Base-by-base conservation (phyloP, 345 rosid species). In the Hypericum androsaemum region DNA sequence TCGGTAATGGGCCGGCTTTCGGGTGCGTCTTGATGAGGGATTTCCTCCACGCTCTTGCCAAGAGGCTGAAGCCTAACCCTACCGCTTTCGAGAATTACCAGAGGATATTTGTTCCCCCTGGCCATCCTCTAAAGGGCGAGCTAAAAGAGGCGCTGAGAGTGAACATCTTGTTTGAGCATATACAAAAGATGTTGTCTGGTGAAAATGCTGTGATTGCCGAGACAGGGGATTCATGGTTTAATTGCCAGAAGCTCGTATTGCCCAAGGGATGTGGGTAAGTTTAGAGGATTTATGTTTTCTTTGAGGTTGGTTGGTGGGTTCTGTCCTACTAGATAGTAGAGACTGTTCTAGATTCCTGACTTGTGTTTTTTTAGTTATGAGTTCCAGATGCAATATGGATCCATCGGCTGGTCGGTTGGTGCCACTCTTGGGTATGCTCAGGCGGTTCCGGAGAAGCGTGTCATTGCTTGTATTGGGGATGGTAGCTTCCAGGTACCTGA, bases 211-310 rank as follows among this genome's bases (percentile, higher is more conserved):
- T 85, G 60, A 82, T 85, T 68, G 86, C 95, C 42, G 95, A 85
- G 64, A 85, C 95, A 1, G 95, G 89, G 39, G 95, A 85, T 72
- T 85, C 95, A 10, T 85, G 95, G 95, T 82, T 85, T 56, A 82
- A 85, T 50, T 85, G 95, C 64, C 95, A 80, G 74, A 85, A 85
- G 75, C 81, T 84, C 43, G 82, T 74, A 71, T 43, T 84, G 70
- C 94, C 94, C 0, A 46, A 12, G 47, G 89, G 84, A 61, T 85
- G 95, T 48, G 89, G 95, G 95, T 85, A 50, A 64, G 80, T 47
- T 22, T 22, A 22, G 32, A 22, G 32, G 32, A 22, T 4, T 22
- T 22, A 4, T 22, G 32, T 4, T 22, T 22, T 22, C 32, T 4
- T 22, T 22, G 32, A 22, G 32, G 32, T 22, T 22, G 32, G 32